These are phyloP conservation scores for Blastocystis sp. DNA, from an alignment of 352 stramenopile genomes.

Conservation along the genomic window DNA sequence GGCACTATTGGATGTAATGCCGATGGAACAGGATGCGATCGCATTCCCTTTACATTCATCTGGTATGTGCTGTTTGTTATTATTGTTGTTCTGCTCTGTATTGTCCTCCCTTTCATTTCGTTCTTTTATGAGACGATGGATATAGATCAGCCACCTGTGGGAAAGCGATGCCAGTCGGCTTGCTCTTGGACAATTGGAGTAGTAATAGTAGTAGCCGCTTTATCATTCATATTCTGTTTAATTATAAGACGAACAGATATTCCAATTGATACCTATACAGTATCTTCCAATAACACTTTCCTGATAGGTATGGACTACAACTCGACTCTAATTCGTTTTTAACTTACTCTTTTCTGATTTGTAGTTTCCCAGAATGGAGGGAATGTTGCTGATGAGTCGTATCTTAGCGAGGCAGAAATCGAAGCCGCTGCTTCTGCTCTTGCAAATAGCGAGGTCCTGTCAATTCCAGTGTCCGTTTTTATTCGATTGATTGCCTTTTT, in stretches of 20 bases:
- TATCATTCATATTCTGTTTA: slow-evolving; percentile 41
- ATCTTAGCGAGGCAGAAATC: not conserved
- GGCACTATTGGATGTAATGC: not conserved
- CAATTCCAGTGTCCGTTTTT: not conserved
- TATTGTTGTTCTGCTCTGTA: slow-evolving; percentile 13
- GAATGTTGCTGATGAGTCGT: not conserved
- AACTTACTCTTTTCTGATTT: not conserved
- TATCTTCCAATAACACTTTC: slow-evolving; percentile 23
- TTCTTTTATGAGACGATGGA: slow-evolving; percentile 62
- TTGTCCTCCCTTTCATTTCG: slow-evolving; percentile 50
- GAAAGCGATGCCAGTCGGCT: slow-evolving; percentile 7
- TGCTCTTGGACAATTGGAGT: not conserved
- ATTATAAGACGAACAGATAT: slow-evolving; percentile 26
- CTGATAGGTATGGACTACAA: not conserved
- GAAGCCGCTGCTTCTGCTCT: not conserved
- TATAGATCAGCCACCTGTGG: slow-evolving; percentile 47
- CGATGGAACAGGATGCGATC: not conserved
- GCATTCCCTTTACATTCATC: slow-evolving; percentile 37
- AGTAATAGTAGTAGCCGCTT: slow-evolving; percentile 4
- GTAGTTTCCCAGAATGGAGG: not conserved
- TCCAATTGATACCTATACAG: not conserved
- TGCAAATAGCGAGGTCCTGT: not conserved
- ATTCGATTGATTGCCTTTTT: slow-evolving; percentile 27
- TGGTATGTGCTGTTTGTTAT: slow-evolving; percentile 50
- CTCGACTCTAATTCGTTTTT: not conserved